Evolutionary conservation across 352 stramenopile species (phyloP).

Genomic region (Peronospora belbahrii): DNA sequence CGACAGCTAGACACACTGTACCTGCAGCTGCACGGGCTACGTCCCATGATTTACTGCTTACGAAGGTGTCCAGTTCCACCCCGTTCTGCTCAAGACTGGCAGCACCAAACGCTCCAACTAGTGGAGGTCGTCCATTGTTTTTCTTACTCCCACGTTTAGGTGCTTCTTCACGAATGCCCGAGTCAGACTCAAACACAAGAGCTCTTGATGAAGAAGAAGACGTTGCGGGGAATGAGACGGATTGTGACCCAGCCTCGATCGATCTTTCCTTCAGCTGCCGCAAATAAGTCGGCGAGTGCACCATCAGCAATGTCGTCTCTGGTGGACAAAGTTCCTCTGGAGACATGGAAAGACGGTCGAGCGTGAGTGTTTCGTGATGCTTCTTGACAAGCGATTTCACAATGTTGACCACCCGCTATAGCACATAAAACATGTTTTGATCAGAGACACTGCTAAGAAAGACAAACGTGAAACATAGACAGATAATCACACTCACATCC

Average conservation of each 20-base stretch:
- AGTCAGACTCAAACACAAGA: conserved; percentile 77
- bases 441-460: conserved; percentile 10
- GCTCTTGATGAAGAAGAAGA: conserved; percentile 31
- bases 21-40: conserved; percentile 71
- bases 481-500: conserved; percentile 40
- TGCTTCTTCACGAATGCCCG: conserved; percentile 41
- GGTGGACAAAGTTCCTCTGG: conserved; percentile 65
- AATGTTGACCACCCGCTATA: conserved; percentile 64
- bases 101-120: conserved; percentile 65
- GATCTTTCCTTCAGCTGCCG: conserved; percentile 61
- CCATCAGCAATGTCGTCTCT: conserved; percentile 67
- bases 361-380: conserved; percentile 55
- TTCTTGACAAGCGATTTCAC: conserved; percentile 54
- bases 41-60: conserved; percentile 81
- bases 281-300: conserved; percentile 80
- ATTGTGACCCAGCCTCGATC: conserved; percentile 40
- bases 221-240: conserved; percentile 27
- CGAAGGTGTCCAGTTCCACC: conserved; percentile 76
- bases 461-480: neutral
- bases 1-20: conserved; percentile 72
- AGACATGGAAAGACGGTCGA: conserved; percentile 57
- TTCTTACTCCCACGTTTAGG: conserved; percentile 24
- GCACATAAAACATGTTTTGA: conserved; percentile 4
- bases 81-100: conserved; percentile 56
- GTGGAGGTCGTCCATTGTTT: conserved; percentile 32